These are phyloP conservation scores for Russula brevipes DNA, from an alignment of 768 basidiomycete species.

Conservation along the genomic window DNA sequence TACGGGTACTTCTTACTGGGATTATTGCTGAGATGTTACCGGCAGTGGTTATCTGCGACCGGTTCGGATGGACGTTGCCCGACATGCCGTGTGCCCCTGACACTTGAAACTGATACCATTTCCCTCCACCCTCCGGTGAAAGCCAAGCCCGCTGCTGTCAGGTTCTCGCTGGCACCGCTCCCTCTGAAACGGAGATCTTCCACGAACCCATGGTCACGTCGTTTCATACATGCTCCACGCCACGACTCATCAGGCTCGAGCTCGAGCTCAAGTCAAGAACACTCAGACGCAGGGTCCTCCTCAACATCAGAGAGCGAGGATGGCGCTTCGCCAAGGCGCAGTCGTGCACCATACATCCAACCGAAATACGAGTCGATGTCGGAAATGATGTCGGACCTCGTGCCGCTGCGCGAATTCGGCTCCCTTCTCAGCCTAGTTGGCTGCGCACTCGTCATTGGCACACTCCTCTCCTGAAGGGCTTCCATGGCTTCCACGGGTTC, in stretches of 20 bases:
- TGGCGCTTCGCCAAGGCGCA: not conserved
- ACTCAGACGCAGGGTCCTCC: conserved; percentile 11
- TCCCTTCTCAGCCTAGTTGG: conserved; percentile 24
- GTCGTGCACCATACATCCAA: conserved; percentile 6
- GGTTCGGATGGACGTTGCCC: conserved; percentile 26
- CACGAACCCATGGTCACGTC: conserved; percentile 9
- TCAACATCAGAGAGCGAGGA: conserved; percentile 24
- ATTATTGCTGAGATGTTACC: not conserved
- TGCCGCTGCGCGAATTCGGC: conserved; percentile 22
- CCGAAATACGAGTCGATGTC: conserved; percentile 17
- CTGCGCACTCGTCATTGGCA: conserved; percentile 23
- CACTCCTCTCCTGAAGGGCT: conserved; percentile 20
- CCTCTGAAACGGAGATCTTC: conserved; percentile 1
- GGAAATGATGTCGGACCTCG: conserved; percentile 18
- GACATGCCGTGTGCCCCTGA: conserved; percentile 24
- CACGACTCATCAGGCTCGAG: conserved; percentile 7
- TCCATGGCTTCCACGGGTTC: not conserved
- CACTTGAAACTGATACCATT: conserved; percentile 24
- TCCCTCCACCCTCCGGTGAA: conserved; percentile 21
- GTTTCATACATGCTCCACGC: not conserved
- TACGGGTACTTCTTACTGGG: not conserved
- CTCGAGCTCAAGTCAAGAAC: conserved; percentile 17
- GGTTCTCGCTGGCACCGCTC: not conserved
- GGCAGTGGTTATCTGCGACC: conserved; percentile 20
- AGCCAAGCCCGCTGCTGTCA: not conserved